phyloP scores from a whole-genome alignment of 257 asterid genomes.

The Solanum ossicruentum region DNA sequence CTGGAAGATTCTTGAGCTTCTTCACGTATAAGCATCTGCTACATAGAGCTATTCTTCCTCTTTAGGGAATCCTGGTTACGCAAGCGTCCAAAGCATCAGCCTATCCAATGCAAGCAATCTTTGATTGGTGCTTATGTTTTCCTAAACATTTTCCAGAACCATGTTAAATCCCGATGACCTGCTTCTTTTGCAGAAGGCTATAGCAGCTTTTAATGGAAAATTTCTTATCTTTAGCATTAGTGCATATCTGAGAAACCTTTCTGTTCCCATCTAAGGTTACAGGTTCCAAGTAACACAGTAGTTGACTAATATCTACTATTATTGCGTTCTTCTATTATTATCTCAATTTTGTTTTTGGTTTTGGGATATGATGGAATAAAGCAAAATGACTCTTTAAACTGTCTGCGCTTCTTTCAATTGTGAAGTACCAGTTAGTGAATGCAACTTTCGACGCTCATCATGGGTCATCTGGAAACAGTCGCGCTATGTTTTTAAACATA shows the following conservation, averaged over 20 bases:
- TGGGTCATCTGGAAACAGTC: too few species aligned
- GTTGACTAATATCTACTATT: neutral
- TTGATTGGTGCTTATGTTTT: neutral
- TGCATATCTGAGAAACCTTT: too few species aligned
- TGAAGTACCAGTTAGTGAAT: too few species aligned
- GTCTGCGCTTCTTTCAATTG: too few species aligned
- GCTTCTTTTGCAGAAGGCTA: neutral
- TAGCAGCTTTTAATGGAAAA: neutral
- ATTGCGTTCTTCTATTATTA: neutral
- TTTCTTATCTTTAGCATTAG: too few species aligned
- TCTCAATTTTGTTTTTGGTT: neutral
- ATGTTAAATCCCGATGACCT: neutral
- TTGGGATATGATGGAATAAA: too few species aligned
- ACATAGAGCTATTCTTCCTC: neutral
- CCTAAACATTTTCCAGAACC: neutral
- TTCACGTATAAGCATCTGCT: neutral
- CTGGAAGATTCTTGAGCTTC: neutral
- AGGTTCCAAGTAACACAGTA: neutral
- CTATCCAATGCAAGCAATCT: neutral
- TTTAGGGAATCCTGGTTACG: neutral
- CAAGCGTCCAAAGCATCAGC: neutral
- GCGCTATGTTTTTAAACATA: too few species aligned
- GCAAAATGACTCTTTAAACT: too few species aligned
- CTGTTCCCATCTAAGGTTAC: neutral
- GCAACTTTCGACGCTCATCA: too few species aligned